A percentile compares a stretch with the other conserved stretches of the same genome.
Conservation (phyloP, 495 filamentous ascomycete genomes). For the Hypoxylon cercidicola region DNA sequence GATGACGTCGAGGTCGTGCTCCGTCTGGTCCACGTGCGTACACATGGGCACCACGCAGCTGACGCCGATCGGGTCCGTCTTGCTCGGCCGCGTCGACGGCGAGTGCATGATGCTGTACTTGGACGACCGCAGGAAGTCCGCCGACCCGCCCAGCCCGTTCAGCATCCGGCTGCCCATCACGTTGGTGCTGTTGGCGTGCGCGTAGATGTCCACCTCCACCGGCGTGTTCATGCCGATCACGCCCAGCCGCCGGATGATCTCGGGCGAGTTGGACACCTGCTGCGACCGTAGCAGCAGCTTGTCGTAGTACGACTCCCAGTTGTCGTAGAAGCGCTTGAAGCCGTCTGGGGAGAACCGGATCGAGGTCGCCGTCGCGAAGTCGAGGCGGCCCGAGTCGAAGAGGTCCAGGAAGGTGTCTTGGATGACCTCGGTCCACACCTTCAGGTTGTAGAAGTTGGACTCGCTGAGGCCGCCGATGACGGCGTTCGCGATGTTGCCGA, state of each 20-base stretch:
- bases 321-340: constrained; percentile 91
- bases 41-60: constrained; percentile 92
- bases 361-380: constrained; percentile 91
- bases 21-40: constrained; percentile 92
- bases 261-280: constrained; percentile 90
- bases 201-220: constrained; percentile 94
- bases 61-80: constrained; percentile 84
- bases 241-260: constrained; percentile 89
- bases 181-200: constrained; percentile 91
- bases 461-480: constrained; percentile 86
- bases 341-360: constrained; percentile 92
- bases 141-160: constrained; percentile 88
- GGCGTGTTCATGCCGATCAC: constrained; percentile 97
- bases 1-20: constrained; percentile 87
- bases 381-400: constrained; percentile 88
- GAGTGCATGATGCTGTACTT: constrained; percentile 98
- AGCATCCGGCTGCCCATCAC: constrained; percentile 93
- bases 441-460: constrained; percentile 86
- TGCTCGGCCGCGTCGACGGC: constrained; percentile 79
- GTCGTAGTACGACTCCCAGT: constrained; percentile 81
- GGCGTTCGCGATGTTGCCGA: constrained; percentile 95
- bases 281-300: constrained; percentile 90
- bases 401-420: constrained; percentile 95
- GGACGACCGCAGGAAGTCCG: constrained; percentile 84
- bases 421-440: constrained; percentile 94